phyloP scores from a whole-genome alignment of 371 early-diverging fungal genomes.

The Mortierella sp. region DNA sequence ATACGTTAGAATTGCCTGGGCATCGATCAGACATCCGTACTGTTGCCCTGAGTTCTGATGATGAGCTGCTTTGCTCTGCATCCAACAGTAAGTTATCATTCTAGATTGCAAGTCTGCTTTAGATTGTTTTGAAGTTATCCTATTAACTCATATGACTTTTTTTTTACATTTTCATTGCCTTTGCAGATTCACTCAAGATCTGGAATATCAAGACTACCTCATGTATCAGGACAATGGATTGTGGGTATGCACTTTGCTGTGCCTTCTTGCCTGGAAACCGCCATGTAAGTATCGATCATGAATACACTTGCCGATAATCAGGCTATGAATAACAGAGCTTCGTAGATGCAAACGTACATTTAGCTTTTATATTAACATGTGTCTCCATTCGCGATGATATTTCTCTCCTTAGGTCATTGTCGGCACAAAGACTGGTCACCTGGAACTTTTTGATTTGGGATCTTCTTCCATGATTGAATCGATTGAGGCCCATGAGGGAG shows the following conservation, averaged over 20 bases:
- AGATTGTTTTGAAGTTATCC: too few species aligned
- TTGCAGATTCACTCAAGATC: constrained; percentile 78
- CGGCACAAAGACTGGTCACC: constrained; percentile 91
- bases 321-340: not conserved
- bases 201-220: constrained; percentile 89
- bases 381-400: not conserved
- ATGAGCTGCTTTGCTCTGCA: constrained; percentile 86
- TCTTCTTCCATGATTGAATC: constrained; percentile 84
- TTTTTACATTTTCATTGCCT: not conserved
- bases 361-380: not conserved
- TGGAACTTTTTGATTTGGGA: constrained; percentile 91
- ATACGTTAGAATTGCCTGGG: constrained; percentile 85
- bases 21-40: constrained; percentile 94
- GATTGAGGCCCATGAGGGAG: constrained; percentile 90
- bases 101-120: not conserved
- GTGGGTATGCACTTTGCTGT: constrained; percentile 88
- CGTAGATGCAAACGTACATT: not conserved
- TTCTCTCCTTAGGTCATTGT: constrained; percentile 72
- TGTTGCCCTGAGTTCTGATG: constrained; percentile 87
- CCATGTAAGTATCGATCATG: constrained; percentile 62
- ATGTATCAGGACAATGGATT: constrained; percentile 90
- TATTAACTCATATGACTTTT: not conserved
- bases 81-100: constrained; percentile 69
- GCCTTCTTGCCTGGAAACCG: constrained; percentile 94
- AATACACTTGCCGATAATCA: not conserved